Base-by-base conservation (phyloP, 164 flowering plant species). In the Magnolia officinalis region DNA sequence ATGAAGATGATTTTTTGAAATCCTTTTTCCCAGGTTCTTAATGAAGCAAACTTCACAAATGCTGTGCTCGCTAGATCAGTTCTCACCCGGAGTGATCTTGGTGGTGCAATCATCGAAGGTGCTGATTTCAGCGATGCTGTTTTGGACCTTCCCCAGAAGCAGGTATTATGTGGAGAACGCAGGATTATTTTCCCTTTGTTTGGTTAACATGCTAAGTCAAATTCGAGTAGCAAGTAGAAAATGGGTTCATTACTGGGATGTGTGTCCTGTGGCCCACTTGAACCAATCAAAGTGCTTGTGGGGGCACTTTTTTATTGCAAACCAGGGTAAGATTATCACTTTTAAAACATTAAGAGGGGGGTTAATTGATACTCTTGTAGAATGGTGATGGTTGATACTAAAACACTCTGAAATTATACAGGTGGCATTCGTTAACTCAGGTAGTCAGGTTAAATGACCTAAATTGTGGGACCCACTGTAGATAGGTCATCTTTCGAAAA, bases 51-150 rank as follows among this genome's bases (percentile, higher is more conserved):
- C 83, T 88, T 96, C 13, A 91, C 88, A 61, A 90, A 96, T 86
- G 98, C 98, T 14, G 90, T 96, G 23, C 96, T 96, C 0, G 91
- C 84, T 50, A 88, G 99, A 85, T 74, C 97, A 19, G 98, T 96
- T 67, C 91, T 94, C 50, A 96, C 99, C 4, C 90, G 97, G 18
- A 92, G 99, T 81, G 99, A 96, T 80, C 95, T 96, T 63, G 98
- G 90, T 0, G 93, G 97, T 66, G 97, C 99, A 52, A 19, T 80
- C 6, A 91, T 96, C 78, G 92, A 90, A 79, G 99, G 98, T 76
- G 98, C 97, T 70, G 97, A 96, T 81, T 94, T 96, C 81, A 94
- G 98, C 80, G 99, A 96, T 84, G 99, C 99, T 70, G 97, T 94
- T 52, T 13, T 96, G 61, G 99, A 96, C 82, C 97, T 96, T 81